phyloP scores from a whole-genome alignment of 2,329 filamentous ascomycete genomes.

The Geosmithia putterillii region DNA sequence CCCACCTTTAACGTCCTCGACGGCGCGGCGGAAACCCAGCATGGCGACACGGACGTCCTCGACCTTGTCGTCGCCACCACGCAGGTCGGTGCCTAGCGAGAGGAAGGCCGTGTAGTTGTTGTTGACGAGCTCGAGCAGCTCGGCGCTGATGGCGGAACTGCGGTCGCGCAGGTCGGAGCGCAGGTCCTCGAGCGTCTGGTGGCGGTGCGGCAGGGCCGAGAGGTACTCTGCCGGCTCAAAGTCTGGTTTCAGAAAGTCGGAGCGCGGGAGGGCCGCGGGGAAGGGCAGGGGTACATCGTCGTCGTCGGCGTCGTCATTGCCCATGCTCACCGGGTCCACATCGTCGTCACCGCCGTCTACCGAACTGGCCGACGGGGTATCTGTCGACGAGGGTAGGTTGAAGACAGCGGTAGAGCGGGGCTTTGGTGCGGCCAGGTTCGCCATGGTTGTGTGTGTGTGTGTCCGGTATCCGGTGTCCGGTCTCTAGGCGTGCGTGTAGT shows the following conservation, averaged over 20 bases:
- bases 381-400: conserved; percentile 13
- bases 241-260: conserved; percentile 63
- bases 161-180: conserved; percentile 75
- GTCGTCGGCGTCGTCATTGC: conserved; percentile 15
- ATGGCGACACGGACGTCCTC: conserved; percentile 83
- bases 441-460: conserved; percentile 5
- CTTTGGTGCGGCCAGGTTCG: conserved; percentile 12
- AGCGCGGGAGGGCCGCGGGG: conserved; percentile 69
- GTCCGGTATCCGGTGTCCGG: background rate
- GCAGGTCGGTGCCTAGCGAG: conserved; percentile 65
- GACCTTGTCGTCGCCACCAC: conserved; percentile 81
- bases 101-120: conserved; percentile 89
- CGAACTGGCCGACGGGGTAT: conserved; percentile 13
- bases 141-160: conserved; percentile 65
- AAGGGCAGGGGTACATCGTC: conserved; percentile 70
- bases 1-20: conserved; percentile 57
- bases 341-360: conserved; percentile 14
- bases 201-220: conserved; percentile 66
- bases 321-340: too few species aligned
- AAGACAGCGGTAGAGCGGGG: conserved; percentile 4
- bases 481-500: too few species aligned
- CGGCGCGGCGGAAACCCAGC: conserved; percentile 71
- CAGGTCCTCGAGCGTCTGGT: conserved; percentile 92
- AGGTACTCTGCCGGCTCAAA: conserved; percentile 80
- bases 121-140: conserved; percentile 90